These are phyloP conservation scores for Mucor irregularis DNA, from an alignment of 371 early-diverging fungal species.

Conservation along the genomic window DNA sequence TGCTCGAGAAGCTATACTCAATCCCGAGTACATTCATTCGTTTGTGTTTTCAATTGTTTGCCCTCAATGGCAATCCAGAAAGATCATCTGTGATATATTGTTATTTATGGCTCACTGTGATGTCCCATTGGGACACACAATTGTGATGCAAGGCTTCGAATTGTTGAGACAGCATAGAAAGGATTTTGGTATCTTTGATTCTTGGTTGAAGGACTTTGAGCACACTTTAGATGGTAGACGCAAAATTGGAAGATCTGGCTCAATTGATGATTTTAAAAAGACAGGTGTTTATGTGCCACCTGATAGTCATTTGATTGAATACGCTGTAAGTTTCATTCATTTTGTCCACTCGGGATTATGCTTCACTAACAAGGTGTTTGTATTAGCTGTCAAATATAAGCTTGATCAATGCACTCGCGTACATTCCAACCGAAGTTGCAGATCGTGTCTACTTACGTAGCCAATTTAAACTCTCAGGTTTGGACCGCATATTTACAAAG, in stretches of 20 bases:
- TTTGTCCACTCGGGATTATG: too few species aligned
- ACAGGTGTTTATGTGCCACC: conserved; percentile 52
- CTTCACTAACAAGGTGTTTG: neutral
- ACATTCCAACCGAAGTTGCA: conserved; percentile 72
- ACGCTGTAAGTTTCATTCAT: conserved; percentile 58
- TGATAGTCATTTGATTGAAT: conserved; percentile 71
- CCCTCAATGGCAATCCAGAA: conserved; percentile 68
- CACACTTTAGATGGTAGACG: conserved; percentile 69
- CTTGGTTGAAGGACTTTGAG: conserved; percentile 76
- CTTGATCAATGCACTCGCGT: conserved; percentile 72
- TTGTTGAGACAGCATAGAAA: conserved; percentile 46
- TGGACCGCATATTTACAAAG: conserved; percentile 57
- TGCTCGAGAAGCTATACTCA: conserved; percentile 66
- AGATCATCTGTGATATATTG: conserved; percentile 69
- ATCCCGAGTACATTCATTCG: conserved; percentile 62
- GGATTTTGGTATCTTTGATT: conserved; percentile 64
- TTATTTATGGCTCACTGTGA: conserved; percentile 79
- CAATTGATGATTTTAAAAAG: conserved; percentile 63
- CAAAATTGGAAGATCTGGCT: conserved; percentile 63
- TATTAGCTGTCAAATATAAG: conserved; percentile 69
- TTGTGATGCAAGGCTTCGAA: conserved; percentile 59
- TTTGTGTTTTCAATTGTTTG: conserved; percentile 74
- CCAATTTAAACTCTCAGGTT: conserved; percentile 67
- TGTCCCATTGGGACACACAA: conserved; percentile 65
- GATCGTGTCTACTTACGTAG: conserved; percentile 69